Percentiles rank a stretch among this genome's conserved stretches.
phyloP scores from a whole-genome alignment of 139 green algal species.

The Diplosphaera chodatii region DNA sequence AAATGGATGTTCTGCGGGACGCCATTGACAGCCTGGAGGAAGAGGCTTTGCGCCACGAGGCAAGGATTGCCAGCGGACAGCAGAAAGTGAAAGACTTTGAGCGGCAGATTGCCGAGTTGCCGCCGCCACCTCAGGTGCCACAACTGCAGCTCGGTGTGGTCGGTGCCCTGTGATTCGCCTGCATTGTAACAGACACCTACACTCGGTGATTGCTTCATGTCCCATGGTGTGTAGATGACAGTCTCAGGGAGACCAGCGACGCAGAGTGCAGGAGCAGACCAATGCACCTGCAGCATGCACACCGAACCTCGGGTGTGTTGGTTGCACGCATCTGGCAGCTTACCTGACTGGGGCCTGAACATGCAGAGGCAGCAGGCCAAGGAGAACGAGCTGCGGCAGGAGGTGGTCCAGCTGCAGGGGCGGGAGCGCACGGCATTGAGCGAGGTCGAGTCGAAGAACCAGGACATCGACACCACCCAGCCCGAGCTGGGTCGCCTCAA shows the following conservation, averaged over 20 bases:
- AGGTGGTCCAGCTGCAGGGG: constrained; percentile 4
- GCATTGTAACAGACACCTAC: no score
- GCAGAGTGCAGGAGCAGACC: no score
- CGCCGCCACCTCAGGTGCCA: constrained; percentile 21
- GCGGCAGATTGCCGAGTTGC: constrained; percentile 24
- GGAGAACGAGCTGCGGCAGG: constrained; percentile 7
- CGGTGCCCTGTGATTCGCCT: no score
- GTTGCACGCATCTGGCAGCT: no score
- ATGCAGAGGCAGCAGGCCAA: neutral
- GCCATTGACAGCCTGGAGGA: constrained; percentile 8
- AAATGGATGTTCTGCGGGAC: constrained; percentile 6
- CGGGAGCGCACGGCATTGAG: neutral
- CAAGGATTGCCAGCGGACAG: neutral
- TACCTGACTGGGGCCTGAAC: no score
- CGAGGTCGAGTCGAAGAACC: neutral
- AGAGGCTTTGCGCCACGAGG: neutral
- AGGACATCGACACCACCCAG: neutral
- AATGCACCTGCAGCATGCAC: no score
- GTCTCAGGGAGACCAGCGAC: no score
- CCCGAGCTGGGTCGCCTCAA: neutral
- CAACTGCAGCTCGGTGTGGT: no score
- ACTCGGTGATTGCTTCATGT: no score
- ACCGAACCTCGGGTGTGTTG: no score
- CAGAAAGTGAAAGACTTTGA: constrained; percentile 10
- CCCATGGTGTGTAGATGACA: no score